Evolutionary conservation across 495 filamentous ascomycete species (phyloP).

Genomic region (Xylaria sp.): DNA sequence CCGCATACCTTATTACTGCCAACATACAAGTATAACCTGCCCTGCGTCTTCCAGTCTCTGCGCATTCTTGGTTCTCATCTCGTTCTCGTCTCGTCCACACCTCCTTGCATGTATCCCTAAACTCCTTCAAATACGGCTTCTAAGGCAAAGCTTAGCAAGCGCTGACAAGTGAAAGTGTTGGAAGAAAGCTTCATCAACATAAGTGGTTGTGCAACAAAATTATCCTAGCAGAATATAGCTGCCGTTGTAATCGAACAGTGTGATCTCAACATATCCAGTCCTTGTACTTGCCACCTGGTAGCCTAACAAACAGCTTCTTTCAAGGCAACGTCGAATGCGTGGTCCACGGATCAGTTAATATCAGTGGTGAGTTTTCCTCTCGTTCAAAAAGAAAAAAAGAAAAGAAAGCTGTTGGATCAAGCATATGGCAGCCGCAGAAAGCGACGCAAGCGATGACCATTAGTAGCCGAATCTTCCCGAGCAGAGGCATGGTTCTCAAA

Average conservation of each 20-base stretch:
- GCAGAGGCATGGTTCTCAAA: background rate
- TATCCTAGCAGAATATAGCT: constrained; percentile 9
- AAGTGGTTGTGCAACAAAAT: background rate
- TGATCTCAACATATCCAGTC: background rate
- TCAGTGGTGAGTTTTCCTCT: too few species aligned
- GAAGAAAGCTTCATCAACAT: background rate
- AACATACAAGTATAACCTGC: background rate
- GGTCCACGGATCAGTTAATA: background rate
- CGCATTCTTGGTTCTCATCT: background rate
- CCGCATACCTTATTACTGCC: background rate
- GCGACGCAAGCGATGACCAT: constrained; percentile 6
- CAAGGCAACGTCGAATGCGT: background rate
- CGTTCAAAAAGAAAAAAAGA: too few species aligned
- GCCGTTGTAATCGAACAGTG: background rate
- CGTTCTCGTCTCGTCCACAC: too few species aligned
- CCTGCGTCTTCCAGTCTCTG: background rate
- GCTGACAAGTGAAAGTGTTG: background rate
- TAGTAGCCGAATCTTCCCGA: background rate
- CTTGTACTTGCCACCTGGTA: background rate
- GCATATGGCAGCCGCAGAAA: background rate
- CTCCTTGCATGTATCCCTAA: background rate
- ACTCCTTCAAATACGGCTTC: background rate
- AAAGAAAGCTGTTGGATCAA: background rate
- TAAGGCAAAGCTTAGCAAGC: background rate
- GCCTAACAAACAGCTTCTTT: constrained; percentile 11